A percentile compares a stretch with the other conserved stretches of the same genome.
These are phyloP conservation scores for Paracamarosporium sp. DNA, from an alignment of 2,329 filamentous ascomycete genomes.

Conservation along the genomic window DNA sequence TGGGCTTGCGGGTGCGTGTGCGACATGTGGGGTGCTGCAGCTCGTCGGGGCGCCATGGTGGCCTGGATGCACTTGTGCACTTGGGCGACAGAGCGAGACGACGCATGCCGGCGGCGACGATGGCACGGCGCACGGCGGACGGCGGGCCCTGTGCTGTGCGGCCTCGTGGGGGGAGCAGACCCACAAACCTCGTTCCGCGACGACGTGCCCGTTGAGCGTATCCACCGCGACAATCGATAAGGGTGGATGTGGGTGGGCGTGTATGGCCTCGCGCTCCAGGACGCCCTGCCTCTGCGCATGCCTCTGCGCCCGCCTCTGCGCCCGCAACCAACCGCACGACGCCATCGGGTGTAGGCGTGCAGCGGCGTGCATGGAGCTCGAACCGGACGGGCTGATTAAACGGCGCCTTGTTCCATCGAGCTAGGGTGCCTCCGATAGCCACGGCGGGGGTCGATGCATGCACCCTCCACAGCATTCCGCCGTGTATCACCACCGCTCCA, in stretches of 20 bases:
- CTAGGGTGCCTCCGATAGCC: constrained; percentile 26
- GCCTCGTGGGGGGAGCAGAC: neutral
- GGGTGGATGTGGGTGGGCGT: neutral
- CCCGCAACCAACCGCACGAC: constrained; percentile 24
- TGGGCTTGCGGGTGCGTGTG: constrained; percentile 6
- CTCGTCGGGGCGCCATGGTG: neutral
- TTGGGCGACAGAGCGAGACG: constrained; percentile 2
- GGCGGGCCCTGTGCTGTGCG: neutral
- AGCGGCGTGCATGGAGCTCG: constrained; percentile 35
- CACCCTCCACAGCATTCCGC: constrained; percentile 39
- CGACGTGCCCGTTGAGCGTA: no score
- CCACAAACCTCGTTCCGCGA: constrained; percentile 1
- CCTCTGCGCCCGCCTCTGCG: neutral
- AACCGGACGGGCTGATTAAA: constrained; percentile 31
- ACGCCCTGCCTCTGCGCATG: constrained; percentile 9
- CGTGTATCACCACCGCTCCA: constrained; percentile 32
- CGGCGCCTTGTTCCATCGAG: constrained; percentile 34
- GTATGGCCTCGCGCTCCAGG: neutral
- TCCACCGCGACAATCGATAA: constrained; percentile 9
- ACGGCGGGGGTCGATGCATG: constrained; percentile 35
- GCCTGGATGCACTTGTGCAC: constrained; percentile 28
- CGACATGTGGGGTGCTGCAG: constrained; percentile 14
- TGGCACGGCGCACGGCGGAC: neutral
- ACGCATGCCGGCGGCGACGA: neutral
- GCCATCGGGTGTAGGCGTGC: constrained; percentile 31